These are phyloP conservation scores for Tolypocladium amazonense DNA, from an alignment of 2,329 filamentous ascomycete genomes.

Conservation along the genomic window DNA sequence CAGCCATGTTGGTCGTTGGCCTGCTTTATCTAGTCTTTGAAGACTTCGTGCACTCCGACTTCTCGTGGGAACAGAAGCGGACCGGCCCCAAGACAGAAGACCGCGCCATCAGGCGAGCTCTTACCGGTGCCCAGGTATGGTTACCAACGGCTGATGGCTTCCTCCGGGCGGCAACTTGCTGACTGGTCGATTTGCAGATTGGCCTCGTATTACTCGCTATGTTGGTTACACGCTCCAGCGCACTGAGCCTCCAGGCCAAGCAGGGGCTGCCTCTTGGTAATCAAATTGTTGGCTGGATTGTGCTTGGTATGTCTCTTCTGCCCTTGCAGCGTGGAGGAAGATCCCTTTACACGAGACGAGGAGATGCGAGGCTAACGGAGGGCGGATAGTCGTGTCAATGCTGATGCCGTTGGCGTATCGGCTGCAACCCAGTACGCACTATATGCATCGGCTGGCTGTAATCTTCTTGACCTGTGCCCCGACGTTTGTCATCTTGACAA, in stretches of 20 bases:
- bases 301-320: slow-evolving; percentile 49
- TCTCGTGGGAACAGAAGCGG: slow-evolving; percentile 14
- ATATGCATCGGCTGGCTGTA: slow-evolving; percentile 78
- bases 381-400: slow-evolving; percentile 55
- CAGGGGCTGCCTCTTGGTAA: slow-evolving; percentile 78
- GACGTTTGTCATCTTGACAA: slow-evolving; percentile 89
- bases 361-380: neutral
- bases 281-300: slow-evolving; percentile 74
- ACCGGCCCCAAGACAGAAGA: slow-evolving; percentile 25
- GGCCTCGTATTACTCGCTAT: slow-evolving; percentile 74
- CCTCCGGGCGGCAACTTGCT: neutral
- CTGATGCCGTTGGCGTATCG: slow-evolving; percentile 73
- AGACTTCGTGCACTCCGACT: slow-evolving; percentile 42
- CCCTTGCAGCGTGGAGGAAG: neutral
- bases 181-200: slow-evolving; percentile 30
- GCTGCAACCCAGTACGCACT: slow-evolving; percentile 71
- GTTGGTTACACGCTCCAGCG: slow-evolving; percentile 76
- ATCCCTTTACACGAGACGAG: too few species aligned
- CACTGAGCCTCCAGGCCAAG: slow-evolving; percentile 75
- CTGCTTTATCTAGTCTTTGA: slow-evolving; percentile 73
- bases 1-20: slow-evolving; percentile 67
- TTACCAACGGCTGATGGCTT: neutral
- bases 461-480: slow-evolving; percentile 91
- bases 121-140: slow-evolving; percentile 57
- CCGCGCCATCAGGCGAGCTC: slow-evolving; percentile 37